Conservation (phyloP, 352 stramenopile genomes). For the Thalassiosira pacifica region DNA sequence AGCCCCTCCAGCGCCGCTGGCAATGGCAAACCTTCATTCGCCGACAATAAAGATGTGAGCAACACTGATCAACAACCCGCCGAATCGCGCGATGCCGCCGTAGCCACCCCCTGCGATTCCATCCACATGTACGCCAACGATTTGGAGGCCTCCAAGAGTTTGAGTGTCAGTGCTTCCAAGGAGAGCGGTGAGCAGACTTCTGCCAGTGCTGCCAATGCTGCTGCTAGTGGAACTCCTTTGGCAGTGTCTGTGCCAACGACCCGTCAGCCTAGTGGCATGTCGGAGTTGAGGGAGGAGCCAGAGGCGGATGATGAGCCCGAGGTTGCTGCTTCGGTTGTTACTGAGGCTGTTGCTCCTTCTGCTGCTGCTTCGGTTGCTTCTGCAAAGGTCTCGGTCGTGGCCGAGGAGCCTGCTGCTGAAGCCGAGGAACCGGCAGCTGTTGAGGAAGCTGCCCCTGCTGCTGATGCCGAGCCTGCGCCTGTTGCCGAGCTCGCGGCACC, state of each 20-base stretch:
- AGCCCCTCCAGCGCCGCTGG: not conserved
- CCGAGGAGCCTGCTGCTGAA: not conserved
- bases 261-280: not conserved
- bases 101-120: conserved; percentile 17
- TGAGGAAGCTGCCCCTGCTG: too few species aligned
- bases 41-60: too few species aligned
- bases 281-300: not conserved
- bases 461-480: too few species aligned
- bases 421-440: conserved; percentile 6
- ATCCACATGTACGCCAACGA: conserved; percentile 5
- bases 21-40: not conserved
- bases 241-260: too few species aligned
- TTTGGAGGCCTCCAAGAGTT: not conserved
- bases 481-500: too few species aligned
- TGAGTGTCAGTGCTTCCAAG: not conserved
- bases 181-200: not conserved
- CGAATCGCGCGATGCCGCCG: not conserved
- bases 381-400: too few species aligned
- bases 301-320: too few species aligned
- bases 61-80: too few species aligned
- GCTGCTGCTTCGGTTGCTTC: too few species aligned
- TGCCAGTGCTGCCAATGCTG: too few species aligned
- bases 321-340: not conserved
- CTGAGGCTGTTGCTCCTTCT: not conserved
- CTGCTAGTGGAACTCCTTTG: too few species aligned